Percentiles rank a stretch among this genome's conserved stretches.
These are phyloP conservation scores for Pyronema domesticum DNA, from an alignment of 495 filamentous ascomycete species.

Conservation along the genomic window DNA sequence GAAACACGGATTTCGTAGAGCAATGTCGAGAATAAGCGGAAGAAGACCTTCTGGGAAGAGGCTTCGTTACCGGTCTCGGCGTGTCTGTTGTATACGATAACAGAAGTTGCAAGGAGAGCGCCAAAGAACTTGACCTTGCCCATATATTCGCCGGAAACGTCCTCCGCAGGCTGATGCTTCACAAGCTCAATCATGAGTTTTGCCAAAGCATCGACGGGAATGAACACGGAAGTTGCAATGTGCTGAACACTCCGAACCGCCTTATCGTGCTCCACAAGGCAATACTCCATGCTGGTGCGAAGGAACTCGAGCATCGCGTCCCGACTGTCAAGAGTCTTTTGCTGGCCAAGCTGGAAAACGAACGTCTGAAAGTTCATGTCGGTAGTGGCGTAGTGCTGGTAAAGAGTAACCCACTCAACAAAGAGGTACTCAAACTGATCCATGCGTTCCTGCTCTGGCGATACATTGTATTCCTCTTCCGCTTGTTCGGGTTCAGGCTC, in stretches of 20 bases:
- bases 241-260: constrained; percentile 38
- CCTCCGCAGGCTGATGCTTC: constrained; percentile 42
- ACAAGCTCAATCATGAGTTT: constrained; percentile 62
- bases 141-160: constrained; percentile 36
- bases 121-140: constrained; percentile 52
- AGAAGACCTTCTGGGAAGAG: constrained; percentile 80
- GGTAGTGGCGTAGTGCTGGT: constrained; percentile 48
- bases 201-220: constrained; percentile 70
- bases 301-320: constrained; percentile 65
- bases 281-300: constrained; percentile 62
- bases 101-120: constrained; percentile 52
- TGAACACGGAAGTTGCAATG: constrained; percentile 49
- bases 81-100: constrained; percentile 70
- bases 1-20: constrained; percentile 45
- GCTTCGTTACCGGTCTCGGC: constrained; percentile 61
- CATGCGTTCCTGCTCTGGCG: constrained; percentile 32
- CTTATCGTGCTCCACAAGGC: constrained; percentile 57
- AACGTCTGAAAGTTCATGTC: constrained; percentile 60
- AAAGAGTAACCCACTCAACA: constrained; percentile 78
- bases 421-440: constrained; percentile 90
- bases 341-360: constrained; percentile 63
- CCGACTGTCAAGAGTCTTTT: constrained; percentile 46
- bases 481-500: constrained; percentile 31
- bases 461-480: constrained; percentile 26
- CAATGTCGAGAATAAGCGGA: constrained; percentile 72